A percentile compares a stretch with the other conserved stretches of the same genome.
phyloP scores from a whole-genome alignment of 2,329 filamentous ascomycete genomes.

The Torrubiella hemipterigena region DNA sequence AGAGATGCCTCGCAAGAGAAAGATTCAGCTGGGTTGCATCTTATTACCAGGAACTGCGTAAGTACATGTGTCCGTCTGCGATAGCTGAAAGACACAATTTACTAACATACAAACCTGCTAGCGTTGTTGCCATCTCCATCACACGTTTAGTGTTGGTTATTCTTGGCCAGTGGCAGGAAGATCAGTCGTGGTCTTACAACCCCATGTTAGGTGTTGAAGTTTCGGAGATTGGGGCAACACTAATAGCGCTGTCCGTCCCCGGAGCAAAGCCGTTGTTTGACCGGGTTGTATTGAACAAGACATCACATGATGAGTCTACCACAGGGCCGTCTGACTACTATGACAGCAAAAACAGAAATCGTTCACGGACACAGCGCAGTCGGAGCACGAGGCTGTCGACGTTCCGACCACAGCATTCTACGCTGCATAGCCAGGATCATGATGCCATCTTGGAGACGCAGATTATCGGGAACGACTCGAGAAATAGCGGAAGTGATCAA shows the following conservation, averaged over 20 bases:
- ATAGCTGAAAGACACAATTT: no score
- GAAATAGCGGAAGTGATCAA: constrained; percentile 11
- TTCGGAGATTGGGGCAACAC: constrained; percentile 35
- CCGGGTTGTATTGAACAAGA: constrained; percentile 16
- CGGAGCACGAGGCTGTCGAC: no score
- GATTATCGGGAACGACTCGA: constrained; percentile 9
- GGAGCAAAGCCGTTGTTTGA: constrained; percentile 35
- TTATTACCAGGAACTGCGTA: constrained; percentile 36
- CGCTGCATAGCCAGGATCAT: constrained; percentile 15
- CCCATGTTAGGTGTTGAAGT: constrained; percentile 36
- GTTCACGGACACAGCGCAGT: no score
- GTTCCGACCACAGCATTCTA: no score
- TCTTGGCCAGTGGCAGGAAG: constrained; percentile 30
- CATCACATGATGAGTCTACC: constrained; percentile 9
- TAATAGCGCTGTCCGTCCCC: constrained; percentile 37
- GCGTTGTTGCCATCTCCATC: constrained; percentile 35
- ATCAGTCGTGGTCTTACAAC: constrained; percentile 38
- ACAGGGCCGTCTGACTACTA: constrained; percentile 13
- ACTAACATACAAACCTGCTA: constrained; percentile 12
- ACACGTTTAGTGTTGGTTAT: constrained; percentile 34
- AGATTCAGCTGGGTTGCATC: constrained; percentile 33
- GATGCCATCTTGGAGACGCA: constrained; percentile 11
- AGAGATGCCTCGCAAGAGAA: constrained; percentile 28
- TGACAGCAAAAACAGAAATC: constrained; percentile 11
- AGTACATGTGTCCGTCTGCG: constrained; percentile 13